Percentiles rank a stretch among this genome's conserved stretches.
Conservation (phyloP, 129 eudicot species). For the Arctium lappa region DNA sequence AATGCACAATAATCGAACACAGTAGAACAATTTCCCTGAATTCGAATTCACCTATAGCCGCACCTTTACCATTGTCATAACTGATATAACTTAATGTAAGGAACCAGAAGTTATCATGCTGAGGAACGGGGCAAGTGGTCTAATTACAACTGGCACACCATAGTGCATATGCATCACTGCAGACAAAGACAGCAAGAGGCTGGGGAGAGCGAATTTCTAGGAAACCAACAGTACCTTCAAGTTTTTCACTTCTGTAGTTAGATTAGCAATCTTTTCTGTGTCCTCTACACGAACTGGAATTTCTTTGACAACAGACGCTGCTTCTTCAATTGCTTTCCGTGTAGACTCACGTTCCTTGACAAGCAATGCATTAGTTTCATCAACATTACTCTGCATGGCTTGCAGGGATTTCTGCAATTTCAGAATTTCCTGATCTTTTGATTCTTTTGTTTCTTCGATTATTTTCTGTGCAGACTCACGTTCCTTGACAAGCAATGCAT, state of each 20-base stretch:
- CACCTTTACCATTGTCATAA: too few species aligned
- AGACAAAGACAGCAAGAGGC: not conserved
- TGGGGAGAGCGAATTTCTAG: not conserved
- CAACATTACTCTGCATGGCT: slow-evolving; percentile 61
- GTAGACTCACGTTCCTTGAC: slow-evolving; percentile 74
- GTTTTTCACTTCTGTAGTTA: slow-evolving; percentile 69
- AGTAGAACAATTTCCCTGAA: too few species aligned
- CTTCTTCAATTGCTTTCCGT: slow-evolving; percentile 74
- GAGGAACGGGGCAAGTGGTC: too few species aligned
- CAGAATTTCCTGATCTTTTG: slow-evolving; percentile 53
- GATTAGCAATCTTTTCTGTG: slow-evolving; percentile 65
- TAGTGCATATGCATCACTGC: too few species aligned
- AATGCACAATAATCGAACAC: too few species aligned
- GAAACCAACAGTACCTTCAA: slow-evolving; percentile 58
- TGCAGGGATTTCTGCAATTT: slow-evolving; percentile 71
- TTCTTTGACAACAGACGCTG: slow-evolving; percentile 58
- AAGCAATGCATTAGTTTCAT: slow-evolving; percentile 64
- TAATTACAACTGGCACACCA: too few species aligned
- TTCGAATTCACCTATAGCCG: too few species aligned
- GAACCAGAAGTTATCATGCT: too few species aligned
- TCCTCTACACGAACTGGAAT: slow-evolving; percentile 82
- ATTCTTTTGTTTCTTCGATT: slow-evolving; percentile 61
- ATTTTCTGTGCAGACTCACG: slow-evolving; percentile 71
- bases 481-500: slow-evolving; percentile 56
- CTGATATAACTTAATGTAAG: too few species aligned